A percentile compares a stretch with the other conserved stretches of the same genome.
phyloP scores from a whole-genome alignment of 768 basidiomycete species.

The Rubroboletus satanas region DNA sequence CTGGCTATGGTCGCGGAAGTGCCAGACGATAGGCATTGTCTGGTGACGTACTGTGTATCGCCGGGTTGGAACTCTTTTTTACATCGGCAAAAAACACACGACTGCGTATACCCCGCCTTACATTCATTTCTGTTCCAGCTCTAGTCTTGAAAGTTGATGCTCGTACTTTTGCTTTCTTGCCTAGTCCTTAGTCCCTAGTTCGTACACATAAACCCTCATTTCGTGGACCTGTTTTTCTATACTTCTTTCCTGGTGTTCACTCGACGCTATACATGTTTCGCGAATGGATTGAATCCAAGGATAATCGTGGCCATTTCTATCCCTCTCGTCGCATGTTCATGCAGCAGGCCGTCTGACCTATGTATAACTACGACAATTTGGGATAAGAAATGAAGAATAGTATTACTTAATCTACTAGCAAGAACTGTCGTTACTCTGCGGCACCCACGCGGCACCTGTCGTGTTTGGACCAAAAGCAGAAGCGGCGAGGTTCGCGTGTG shows the following conservation, averaged over 20 bases:
- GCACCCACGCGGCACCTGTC: no score
- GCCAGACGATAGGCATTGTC: slow-evolving; percentile 26
- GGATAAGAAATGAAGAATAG: no score
- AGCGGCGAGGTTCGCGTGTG: no score
- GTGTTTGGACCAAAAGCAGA: no score
- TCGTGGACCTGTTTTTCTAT: slow-evolving; percentile 12
- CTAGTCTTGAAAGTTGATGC: slow-evolving; percentile 6
- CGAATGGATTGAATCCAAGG: slow-evolving; percentile 9
- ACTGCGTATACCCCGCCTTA: slow-evolving; percentile 27
- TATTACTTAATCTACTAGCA: no score
- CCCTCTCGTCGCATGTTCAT: no score
- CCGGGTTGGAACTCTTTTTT: slow-evolving; percentile 4
- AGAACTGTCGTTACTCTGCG: no score
- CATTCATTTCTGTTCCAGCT: slow-evolving; percentile 18
- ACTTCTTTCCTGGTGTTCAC: slow-evolving; percentile 8
- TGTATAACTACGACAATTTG: no score
- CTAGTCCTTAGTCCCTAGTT: not conserved
- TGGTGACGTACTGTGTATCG: not conserved
- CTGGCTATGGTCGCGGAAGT: slow-evolving; percentile 72
- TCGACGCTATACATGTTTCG: slow-evolving; percentile 15
- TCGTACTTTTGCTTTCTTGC: slow-evolving; percentile 1
- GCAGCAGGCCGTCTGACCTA: no score
- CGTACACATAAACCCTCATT: slow-evolving; percentile 23
- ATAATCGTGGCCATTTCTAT: not conserved
- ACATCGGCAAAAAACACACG: slow-evolving; percentile 6